These are phyloP conservation scores for Phyllosticta capitalensis DNA, from an alignment of 2,329 filamentous ascomycete genomes.

Conservation along the genomic window DNA sequence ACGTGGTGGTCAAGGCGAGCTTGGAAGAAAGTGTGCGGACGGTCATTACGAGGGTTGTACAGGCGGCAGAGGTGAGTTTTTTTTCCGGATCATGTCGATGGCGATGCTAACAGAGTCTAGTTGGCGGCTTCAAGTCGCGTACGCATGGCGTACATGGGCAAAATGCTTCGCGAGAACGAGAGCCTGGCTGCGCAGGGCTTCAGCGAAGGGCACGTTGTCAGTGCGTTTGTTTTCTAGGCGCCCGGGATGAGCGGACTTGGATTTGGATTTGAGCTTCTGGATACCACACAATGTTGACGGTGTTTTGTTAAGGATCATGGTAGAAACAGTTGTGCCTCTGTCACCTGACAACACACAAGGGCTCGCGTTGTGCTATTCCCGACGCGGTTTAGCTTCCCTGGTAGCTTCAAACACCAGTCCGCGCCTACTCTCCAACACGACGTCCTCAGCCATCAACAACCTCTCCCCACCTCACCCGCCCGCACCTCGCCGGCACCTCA, in stretches of 20 bases:
- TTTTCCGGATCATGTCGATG: not conserved
- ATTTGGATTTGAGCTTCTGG: not conserved
- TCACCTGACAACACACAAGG: not conserved
- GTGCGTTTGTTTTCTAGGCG: constrained; percentile 55
- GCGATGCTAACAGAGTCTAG: constrained; percentile 31
- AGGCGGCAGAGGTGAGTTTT: constrained; percentile 54
- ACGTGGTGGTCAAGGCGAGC: constrained; percentile 27
- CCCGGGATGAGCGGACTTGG: too few relatives aligned
- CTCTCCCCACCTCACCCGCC: not conserved
- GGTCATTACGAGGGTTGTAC: constrained; percentile 53
- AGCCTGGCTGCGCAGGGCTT: constrained; percentile 63
- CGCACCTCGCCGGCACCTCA: not conserved
- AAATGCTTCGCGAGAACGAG: constrained; percentile 60
- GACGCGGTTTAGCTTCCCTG: not conserved
- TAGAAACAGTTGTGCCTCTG: too few relatives aligned
- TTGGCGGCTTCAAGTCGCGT: constrained; percentile 51
- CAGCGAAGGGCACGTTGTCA: constrained; percentile 65
- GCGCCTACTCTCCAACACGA: constrained; percentile 1
- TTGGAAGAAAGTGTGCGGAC: constrained; percentile 49
- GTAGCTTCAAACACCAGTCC: not conserved
- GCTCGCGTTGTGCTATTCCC: not conserved
- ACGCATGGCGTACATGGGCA: constrained; percentile 71
- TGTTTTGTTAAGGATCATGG: not conserved
- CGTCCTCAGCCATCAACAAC: not conserved
- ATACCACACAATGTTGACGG: not conserved